Conservation (phyloP, 1,284 basidiomycete species). For the Psilocybe mexicana region DNA sequence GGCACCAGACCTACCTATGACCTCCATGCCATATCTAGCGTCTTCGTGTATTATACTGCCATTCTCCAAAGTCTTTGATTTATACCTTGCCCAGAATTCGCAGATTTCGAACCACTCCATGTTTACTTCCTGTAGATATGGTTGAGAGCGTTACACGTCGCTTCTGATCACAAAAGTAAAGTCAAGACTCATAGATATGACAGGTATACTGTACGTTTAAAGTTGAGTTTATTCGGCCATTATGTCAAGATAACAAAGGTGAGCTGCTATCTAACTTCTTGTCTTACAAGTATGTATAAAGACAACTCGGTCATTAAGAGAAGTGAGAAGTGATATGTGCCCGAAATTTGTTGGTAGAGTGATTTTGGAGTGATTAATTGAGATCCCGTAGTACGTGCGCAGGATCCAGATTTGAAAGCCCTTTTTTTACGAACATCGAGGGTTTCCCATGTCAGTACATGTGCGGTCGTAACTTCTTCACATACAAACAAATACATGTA, state of each 20-base stretch:
- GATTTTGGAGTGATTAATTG: not conserved
- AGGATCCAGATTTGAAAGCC: not conserved
- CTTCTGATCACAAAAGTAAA: too few relatives aligned
- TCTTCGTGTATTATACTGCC: not conserved
- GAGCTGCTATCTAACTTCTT: too few relatives aligned
- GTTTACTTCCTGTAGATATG: too few relatives aligned
- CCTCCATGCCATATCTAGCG: not conserved
- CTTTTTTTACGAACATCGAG: not conserved
- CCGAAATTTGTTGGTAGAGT: not conserved
- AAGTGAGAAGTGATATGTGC: not conserved
- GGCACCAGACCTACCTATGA: too few relatives aligned
- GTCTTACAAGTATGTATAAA: too few relatives aligned
- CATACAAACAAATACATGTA: too few relatives aligned
- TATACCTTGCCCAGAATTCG: not conserved
- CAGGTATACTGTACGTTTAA: too few relatives aligned
- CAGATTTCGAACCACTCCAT: not conserved
- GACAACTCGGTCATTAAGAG: too few relatives aligned
- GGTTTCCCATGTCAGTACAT: not conserved
- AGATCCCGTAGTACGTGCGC: not conserved
- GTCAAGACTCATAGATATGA: too few relatives aligned
- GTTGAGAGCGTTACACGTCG: too few relatives aligned
- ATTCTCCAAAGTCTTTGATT: not conserved
- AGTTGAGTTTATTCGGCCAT: too few relatives aligned
- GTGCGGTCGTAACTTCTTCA: not conserved
- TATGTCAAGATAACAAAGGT: too few relatives aligned